These are phyloP conservation scores for Cladosporium sp. DNA, from an alignment of 2,329 filamentous ascomycete species.

Conservation along the genomic window DNA sequence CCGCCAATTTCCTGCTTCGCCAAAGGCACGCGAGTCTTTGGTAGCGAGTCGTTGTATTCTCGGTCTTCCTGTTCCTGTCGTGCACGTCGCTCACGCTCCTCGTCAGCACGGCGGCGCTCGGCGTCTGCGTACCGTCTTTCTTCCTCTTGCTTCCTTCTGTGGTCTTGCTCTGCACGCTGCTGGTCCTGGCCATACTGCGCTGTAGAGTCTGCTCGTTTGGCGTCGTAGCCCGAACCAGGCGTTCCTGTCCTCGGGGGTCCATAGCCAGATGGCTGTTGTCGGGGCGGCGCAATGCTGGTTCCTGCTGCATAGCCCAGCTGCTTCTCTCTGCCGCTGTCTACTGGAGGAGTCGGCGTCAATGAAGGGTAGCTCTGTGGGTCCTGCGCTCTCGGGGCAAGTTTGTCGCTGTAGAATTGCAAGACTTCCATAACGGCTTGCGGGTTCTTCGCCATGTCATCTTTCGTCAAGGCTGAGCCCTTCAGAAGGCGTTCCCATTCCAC, in stretches of 20 bases:
- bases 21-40: slow-evolving; percentile 75
- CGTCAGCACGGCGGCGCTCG: slow-evolving; percentile 45
- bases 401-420: slow-evolving; percentile 81
- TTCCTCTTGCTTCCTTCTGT: slow-evolving; percentile 45
- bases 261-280: slow-evolving; percentile 48
- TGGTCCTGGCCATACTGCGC: slow-evolving; percentile 31
- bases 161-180: slow-evolving; percentile 41
- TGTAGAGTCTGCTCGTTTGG: slow-evolving; percentile 37
- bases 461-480: slow-evolving; percentile 94
- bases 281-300: slow-evolving; percentile 51
- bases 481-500: slow-evolving; percentile 96
- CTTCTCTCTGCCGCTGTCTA: slow-evolving; percentile 48
- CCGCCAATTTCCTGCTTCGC: slow-evolving; percentile 89
- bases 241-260: slow-evolving; percentile 31
- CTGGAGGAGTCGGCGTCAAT: slow-evolving; percentile 67
- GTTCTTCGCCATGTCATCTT: slow-evolving; percentile 97
- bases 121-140: slow-evolving; percentile 41
- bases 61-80: slow-evolving; percentile 69
- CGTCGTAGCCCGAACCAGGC: slow-evolving; percentile 23
- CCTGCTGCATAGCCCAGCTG: slow-evolving; percentile 52
- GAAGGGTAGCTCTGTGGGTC: slow-evolving; percentile 70
- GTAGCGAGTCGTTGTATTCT: slow-evolving; percentile 85
- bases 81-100: slow-evolving; percentile 48
- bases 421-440: slow-evolving; percentile 74
- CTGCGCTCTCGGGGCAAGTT: slow-evolving; percentile 70